Base-by-base conservation (phyloP, 805 yeast species). In the Wickerhamomyces alni region DNA sequence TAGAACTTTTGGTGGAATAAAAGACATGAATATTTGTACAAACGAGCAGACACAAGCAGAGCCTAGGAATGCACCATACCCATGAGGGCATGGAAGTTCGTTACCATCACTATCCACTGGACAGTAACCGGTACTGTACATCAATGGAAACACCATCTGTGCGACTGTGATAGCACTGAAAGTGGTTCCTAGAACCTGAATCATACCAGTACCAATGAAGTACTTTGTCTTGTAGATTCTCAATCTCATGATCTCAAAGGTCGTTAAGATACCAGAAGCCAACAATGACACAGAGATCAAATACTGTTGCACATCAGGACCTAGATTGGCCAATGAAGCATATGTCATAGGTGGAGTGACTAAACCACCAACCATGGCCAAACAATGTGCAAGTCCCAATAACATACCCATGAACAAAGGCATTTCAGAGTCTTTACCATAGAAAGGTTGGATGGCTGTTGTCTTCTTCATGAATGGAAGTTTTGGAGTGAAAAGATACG, bases 351-450 rank as follows among this genome's bases (percentile, higher is more conserved):
- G 91, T 8, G 96, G 95, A 8, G 93, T 68, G 27, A 84, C 82
- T 37, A 88, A 75, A 54, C 96, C 96, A 13, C 96, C 96, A 64
- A 88, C 65, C 96, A 89, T 88, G 19, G 96, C 79, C 48, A 88
- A 61, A 1, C 95, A 66, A 57, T 88, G 97, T 65, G 88, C 96
- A 45, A 88, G 70, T 15, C 97, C 96, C 27, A 89, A 70, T 11
- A 88, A 41, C 41, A 83, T 59, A 1, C 94, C 95, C 41, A 88
- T 66, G 8, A 83, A 50, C n/a, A 87, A 50, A 1, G 97, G 97
- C 77, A 89, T 80, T 2, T 80, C 86, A 33, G 80, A 76, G 57
- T 87, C 69, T 37, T 88, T 62, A 5, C 93, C 87, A 52, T 87
- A 89, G 62, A 88, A 88, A 0, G 95, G 95, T 52, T 82, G 87